Evolutionary conservation across 305 asterid genomes (phyloP).

Genomic region (Fraxinus ornus): DNA sequence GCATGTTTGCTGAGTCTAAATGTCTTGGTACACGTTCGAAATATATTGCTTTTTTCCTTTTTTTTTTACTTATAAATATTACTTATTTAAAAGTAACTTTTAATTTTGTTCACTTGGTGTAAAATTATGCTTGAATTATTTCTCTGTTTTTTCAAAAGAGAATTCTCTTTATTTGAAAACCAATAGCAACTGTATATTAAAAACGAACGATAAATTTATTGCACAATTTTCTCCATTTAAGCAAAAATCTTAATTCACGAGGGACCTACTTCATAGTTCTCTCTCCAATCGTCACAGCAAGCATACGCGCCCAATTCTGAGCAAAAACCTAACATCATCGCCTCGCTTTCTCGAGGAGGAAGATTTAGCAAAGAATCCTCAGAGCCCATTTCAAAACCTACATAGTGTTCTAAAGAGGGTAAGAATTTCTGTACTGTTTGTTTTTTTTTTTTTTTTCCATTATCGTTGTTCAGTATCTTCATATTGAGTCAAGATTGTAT

Average conservation of each 20-base stretch:
- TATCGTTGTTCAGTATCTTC: neutral
- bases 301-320: neutral
- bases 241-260: neutral
- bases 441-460: neutral
- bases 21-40: neutral
- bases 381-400: neutral
- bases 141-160: neutral
- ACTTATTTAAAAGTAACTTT: no score
- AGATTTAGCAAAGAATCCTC: slow-evolving; percentile 9
- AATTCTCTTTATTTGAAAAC: neutral
- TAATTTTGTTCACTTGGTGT: neutral
- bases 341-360: neutral
- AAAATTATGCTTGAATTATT: neutral
- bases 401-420: slow-evolving; percentile 32
- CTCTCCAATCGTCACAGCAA: neutral
- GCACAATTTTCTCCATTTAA: neutral
- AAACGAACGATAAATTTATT: no score
- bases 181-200: neutral
- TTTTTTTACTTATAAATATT: neutral
- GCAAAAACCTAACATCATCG: neutral
- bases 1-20: neutral
- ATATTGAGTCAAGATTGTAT: neutral
- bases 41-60: no score
- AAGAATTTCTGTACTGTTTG: neutral
- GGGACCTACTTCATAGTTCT: neutral